phyloP scores from a whole-genome alignment of 2,329 filamentous ascomycete species.

The Diaporthe amygdali region DNA sequence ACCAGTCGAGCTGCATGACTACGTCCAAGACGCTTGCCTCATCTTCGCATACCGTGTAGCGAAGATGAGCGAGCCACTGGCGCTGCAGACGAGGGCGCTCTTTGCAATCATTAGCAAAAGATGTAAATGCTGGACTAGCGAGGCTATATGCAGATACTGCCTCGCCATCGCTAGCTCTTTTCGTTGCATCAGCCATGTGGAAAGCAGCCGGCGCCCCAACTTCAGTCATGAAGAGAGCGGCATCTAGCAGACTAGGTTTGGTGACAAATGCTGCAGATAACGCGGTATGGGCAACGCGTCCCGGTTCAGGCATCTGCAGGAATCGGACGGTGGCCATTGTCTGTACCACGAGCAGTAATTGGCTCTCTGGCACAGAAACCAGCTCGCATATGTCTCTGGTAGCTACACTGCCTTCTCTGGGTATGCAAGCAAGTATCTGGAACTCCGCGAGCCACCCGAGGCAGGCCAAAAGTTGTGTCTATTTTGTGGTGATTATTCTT shows the following conservation, averaged over 20 bases:
- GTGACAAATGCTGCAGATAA: slow-evolving; percentile 44
- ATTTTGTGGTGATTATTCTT: background rate
- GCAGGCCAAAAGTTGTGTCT: slow-evolving; percentile 32
- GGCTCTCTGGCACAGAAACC: slow-evolving; percentile 41
- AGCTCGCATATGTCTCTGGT: slow-evolving; percentile 47
- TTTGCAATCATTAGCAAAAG: slow-evolving; percentile 24
- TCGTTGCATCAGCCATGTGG: slow-evolving; percentile 36
- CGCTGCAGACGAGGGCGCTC: slow-evolving; percentile 34
- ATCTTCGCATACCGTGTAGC: slow-evolving; percentile 23
- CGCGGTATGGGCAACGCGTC: slow-evolving; percentile 41
- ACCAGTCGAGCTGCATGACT: background rate
- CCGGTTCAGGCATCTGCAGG: slow-evolving; percentile 37
- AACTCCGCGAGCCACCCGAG: slow-evolving; percentile 49
- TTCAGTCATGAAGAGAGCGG: slow-evolving; percentile 44
- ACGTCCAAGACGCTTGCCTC: background rate
- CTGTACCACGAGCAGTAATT: slow-evolving; percentile 40
- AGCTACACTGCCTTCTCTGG: slow-evolving; percentile 38
- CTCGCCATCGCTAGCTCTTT: slow-evolving; percentile 25
- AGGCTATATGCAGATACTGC: slow-evolving; percentile 28
- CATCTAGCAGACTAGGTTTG: slow-evolving; percentile 40
- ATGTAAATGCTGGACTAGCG: slow-evolving; percentile 27
- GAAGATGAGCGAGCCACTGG: slow-evolving; percentile 39
- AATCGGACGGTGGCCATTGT: slow-evolving; percentile 41
- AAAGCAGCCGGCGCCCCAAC: slow-evolving; percentile 39
- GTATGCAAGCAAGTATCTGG: slow-evolving; percentile 50